phyloP scores from a whole-genome alignment of 345 rosid genomes.

The Passiflora organensis region DNA sequence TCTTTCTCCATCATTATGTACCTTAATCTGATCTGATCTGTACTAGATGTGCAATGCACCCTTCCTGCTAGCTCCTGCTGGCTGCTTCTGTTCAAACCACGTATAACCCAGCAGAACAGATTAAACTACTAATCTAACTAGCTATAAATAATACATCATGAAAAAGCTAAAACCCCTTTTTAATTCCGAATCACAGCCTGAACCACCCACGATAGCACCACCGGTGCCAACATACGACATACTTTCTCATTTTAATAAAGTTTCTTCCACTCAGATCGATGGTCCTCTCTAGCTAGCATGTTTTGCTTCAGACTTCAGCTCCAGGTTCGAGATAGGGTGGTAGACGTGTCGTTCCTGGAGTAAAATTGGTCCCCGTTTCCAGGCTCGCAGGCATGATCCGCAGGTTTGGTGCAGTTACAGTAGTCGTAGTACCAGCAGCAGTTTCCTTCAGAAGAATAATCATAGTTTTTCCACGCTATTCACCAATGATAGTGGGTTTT shows the following conservation, averaged over 20 bases:
- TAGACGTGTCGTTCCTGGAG: constrained; percentile 14
- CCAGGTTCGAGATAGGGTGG: no score
- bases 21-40: no score
- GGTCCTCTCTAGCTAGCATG: no score
- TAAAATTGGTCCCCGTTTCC: constrained; percentile 25
- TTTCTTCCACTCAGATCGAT: no score
- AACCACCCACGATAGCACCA: no score
- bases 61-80: constrained; percentile 12
- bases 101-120: background rate
- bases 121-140: no score
- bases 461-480: background rate
- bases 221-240: no score
- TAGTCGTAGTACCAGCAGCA: no score
- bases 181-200: constrained; percentile 18
- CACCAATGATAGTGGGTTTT: constrained; percentile 8
- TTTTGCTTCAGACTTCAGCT: no score
- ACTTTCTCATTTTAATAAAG: no score
- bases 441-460: constrained; percentile 9
- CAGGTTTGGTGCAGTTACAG: background rate
- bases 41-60: constrained; percentile 4
- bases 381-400: constrained; percentile 10
- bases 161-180: constrained; percentile 7
- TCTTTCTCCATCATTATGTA: background rate
- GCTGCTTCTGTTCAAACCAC: background rate
- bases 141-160: no score